Evolutionary conservation across 345 rosid genomes (phyloP), one percentile per base, ranked within the genome.

Genomic region (Noccaea caerulescens): DNA sequence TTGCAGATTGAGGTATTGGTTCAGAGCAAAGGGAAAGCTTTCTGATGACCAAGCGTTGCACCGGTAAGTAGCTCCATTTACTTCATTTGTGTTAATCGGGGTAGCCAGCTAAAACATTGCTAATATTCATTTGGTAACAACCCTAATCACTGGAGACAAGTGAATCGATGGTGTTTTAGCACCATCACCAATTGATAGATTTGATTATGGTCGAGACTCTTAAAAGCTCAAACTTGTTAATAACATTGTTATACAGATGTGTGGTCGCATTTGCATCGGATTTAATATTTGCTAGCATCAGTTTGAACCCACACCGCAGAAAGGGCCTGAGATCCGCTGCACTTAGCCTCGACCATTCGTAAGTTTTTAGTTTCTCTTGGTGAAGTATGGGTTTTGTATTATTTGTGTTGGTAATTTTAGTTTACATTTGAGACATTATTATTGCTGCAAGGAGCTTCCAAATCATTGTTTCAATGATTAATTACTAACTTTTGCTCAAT

Each of bases 1-100:
- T 23, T 56, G 58, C 89, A 94, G 98, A 46, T 72, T 89, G 83
- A 94, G 72, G 82, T 88, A 81, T 77, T 94, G 99, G 99, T 85
- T 91, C 82, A 89, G 89, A 83, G 90, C 99, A 65, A 89, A 72
- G 80, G 99, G 99, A 74, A 89, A 84, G 67, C 96, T 94, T 56
- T 89, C 98, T 37, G 95, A 94, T 75, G 99, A 94, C 73, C 93
- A 85, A 77, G 96, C 99, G 62, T 80, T 93, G 82, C 97, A 93
- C 68, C 83, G 97, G 98, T 89, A 60, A 77, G 85, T 57, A 33
- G 62, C 56, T 70, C 55, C 49, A 44, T 56, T 56, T 42, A 69
- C 50, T 71, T 71, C 18, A 51, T 37, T 10, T 41, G 27, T 70
- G 52, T 49, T 46, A 42, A 52, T 68, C 61, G 8, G 43, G 12